Base-by-base conservation (phyloP, 805 yeast genomes). In the Spathaspora arborariae region DNA sequence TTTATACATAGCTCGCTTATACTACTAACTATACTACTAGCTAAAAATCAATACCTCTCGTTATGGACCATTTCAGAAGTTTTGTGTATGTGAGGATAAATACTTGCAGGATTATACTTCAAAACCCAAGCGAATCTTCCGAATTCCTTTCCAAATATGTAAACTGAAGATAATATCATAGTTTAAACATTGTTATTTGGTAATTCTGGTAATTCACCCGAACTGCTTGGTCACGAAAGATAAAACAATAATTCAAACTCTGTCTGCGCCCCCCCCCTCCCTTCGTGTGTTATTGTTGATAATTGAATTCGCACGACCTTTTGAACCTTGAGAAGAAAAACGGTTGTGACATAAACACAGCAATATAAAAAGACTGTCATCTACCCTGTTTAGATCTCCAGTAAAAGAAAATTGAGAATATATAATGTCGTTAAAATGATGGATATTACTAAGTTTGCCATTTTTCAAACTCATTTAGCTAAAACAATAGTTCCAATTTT, bases 401-500 rank as follows among this genome's bases (percentile, higher is more conserved):
- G 27, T 24, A 24, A 7, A 24, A 5, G 8, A 22, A 8, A 22
- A 8, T 8, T 6, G 24, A 22, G 11, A 27, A 27, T 6, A 13
- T 13, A 7, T n/a, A 15, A 30, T 30, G 35, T 30, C n/a, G 3
- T 13, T 24, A 8, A 7, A 30, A 30, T 30, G 35, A 30, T 30
- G 35, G 35, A 30, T 13, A 16, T 30, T 15, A 30, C 18, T 13
- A 30, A 13, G 35, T 30, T 30, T 30, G 35, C 35, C 5, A 13
- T 30, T n/a, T 30, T 15, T 30, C 39, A 21, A 20, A 37, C 22
- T 13, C 43, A 22, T 11, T 13, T 34, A 27, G 36, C 42, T 2
- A 62, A 59, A 42, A 45, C 42, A 9, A 30, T 55, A 0, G 62
- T 64, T 8, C 77, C 76, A 1, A 11, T 58, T 2, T 52, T 49